These are phyloP conservation scores for Hypoxylon sp. DNA, from an alignment of 2,329 filamentous ascomycete species.

Conservation along the genomic window DNA sequence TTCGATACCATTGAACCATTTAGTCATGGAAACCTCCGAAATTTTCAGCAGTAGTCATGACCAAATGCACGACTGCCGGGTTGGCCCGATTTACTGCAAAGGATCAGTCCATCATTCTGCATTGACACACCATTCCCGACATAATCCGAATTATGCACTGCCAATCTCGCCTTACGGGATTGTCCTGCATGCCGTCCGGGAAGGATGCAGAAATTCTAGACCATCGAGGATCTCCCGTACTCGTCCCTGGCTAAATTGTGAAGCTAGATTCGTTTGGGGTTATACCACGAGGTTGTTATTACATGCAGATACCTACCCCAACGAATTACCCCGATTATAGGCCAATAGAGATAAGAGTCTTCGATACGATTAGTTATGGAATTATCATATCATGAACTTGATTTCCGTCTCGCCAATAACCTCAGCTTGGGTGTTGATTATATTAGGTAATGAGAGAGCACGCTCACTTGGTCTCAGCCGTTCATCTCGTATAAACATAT, in stretches of 20 bases:
- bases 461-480: not conserved
- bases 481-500: not conserved
- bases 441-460: not conserved
- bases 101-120: conserved; percentile 24
- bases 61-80: conserved; percentile 19
- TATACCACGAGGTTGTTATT: conserved; percentile 31
- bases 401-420: not conserved
- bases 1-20: conserved; percentile 3
- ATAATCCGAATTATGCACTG: conserved; percentile 33
- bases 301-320: conserved; percentile 10
- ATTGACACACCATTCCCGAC: conserved; percentile 24
- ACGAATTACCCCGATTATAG: not conserved
- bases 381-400: not conserved
- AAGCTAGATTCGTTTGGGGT: not conserved
- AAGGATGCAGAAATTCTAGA: conserved; percentile 34
- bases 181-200: conserved; percentile 31
- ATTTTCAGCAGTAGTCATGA: conserved; percentile 5
- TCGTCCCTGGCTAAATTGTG: conserved; percentile 16
- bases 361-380: not conserved
- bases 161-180: conserved; percentile 19
- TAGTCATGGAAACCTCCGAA: conserved; percentile 1
- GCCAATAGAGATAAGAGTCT: not conserved
- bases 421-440: not conserved
- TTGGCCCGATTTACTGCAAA: conserved; percentile 20
- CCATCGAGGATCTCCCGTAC: conserved; percentile 28